Base-by-base conservation (phyloP, 768 basidiomycete genomes). In the Phylloporus arenicola region DNA sequence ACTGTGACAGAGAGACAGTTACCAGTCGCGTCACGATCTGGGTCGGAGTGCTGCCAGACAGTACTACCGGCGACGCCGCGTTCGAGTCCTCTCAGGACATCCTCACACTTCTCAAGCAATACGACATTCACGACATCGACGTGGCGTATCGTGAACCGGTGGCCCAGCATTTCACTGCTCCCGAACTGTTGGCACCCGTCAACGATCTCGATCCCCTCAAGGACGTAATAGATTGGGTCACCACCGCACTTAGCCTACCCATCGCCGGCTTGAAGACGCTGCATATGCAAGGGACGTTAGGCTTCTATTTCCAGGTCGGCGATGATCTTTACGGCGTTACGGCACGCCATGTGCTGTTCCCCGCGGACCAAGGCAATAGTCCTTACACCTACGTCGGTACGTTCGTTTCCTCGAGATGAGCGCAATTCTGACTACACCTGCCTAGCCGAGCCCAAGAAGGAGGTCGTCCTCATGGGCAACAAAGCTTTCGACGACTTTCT, bases 401-500 rank as follows among this genome's bases (percentile, higher is more conserved):
- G 10, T 31, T 31, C 30, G 2, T 13, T 31, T 31, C 10, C 30
- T 6, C 30, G 11, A 31, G 30, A 31, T 31, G 30, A 31, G 30
- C 30, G 3, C 13, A 31, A 31, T 31, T 31, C 11, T 31, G 13
- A 31, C 57, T 63, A 52, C 43, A 47, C 57, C 48, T 57, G 30
- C 37, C 52, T 31, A 64, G 57, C 53, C 41, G 56, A 22, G 20
- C 72, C 70, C 25, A 70, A 64, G 67, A 69, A 62, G 57, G 47
- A 71, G 25, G 71, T 72, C 50, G 45, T 71, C 34, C 30, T 72
- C 29, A 69, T 72, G 68, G 71, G 72, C 51, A 56, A 9, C 29
- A 47, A 19, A 6, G 68, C 59, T 9, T 72, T 69, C 59, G 44
- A 17, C 11, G 50, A 62, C 60, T 64, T 60, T 52, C 53, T 70